Conservation (phyloP, 2,329 filamentous ascomycete genomes). For the Fusarium sp. region DNA sequence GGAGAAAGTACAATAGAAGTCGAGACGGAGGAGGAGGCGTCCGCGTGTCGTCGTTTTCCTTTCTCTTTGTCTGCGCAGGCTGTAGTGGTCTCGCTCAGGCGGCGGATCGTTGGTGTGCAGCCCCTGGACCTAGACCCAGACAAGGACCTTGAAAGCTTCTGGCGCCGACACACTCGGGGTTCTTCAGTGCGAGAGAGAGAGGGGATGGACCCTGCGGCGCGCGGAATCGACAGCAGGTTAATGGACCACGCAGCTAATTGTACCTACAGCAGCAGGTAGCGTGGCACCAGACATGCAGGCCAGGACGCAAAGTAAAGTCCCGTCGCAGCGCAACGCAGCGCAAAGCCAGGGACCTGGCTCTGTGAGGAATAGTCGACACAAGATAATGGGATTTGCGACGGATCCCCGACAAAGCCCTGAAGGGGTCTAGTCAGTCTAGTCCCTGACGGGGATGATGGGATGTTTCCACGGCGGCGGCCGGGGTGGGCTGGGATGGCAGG, state of each 20-base stretch:
- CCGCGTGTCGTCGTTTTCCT: slow-evolving; percentile 35
- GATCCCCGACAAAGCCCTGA: slow-evolving; percentile 25
- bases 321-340: slow-evolving; percentile 9
- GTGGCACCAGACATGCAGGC: neutral
- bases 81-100: slow-evolving; percentile 29
- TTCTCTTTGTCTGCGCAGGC: slow-evolving; percentile 15
- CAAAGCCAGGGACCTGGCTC: slow-evolving; percentile 1
- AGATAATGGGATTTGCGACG: slow-evolving; percentile 38
- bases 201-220: slow-evolving; percentile 13
- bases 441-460: slow-evolving; percentile 34
- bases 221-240: slow-evolving; percentile 20
- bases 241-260: neutral
- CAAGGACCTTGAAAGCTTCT: slow-evolving; percentile 32
- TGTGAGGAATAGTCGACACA: slow-evolving; percentile 4
- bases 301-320: slow-evolving; percentile 8
- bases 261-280: neutral
- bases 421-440: slow-evolving; percentile 38
- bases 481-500: slow-evolving; percentile 32
- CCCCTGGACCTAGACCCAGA: slow-evolving; percentile 35
- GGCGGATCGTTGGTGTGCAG: slow-evolving; percentile 30
- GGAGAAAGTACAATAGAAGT: slow-evolving; percentile 7
- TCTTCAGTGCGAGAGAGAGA: neutral
- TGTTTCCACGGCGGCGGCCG: slow-evolving; percentile 38
- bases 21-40: slow-evolving; percentile 15
- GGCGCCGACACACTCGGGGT: slow-evolving; percentile 1